Conservation (phyloP, 306 rosid species). For the Herpetospermum pedunculosum region DNA sequence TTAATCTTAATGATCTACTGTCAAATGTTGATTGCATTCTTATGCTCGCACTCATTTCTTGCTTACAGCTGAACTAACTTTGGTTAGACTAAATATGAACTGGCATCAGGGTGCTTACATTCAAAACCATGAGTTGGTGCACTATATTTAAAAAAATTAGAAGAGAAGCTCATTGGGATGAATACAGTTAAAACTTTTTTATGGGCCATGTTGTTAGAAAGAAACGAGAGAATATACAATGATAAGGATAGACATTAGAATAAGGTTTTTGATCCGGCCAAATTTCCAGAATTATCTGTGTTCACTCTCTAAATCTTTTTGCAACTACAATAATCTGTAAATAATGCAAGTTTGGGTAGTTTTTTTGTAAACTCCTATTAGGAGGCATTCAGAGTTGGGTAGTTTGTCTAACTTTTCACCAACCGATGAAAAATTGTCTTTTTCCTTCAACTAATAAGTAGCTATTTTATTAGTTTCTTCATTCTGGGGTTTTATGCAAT, state of each 20-base stretch:
- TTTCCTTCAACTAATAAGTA: neutral
- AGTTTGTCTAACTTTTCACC: neutral
- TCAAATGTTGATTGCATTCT: neutral
- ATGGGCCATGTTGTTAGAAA: neutral
- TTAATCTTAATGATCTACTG: neutral
- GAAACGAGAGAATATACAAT: neutral
- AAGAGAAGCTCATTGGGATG: neutral
- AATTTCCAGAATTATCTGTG: neutral
- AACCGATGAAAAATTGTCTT: neutral
- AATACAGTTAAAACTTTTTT: neutral
- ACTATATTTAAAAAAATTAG: neutral
- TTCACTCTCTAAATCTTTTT: neutral
- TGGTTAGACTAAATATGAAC: neutral
- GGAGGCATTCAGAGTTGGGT: neutral
- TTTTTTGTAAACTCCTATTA: neutral
- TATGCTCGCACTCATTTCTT: neutral
- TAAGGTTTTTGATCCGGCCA: neutral
- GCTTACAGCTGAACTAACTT: neutral
- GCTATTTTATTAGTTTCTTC: neutral
- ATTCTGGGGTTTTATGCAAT: conserved; percentile 14
- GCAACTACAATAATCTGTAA: neutral
- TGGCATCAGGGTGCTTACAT: neutral
- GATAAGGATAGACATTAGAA: neutral
- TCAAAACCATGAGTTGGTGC: neutral
- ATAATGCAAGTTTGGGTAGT: neutral